A percentile compares a stretch with the other conserved stretches of the same genome.
phyloP scores from a whole-genome alignment of 139 green algal genomes.

The Volvox africanus region DNA sequence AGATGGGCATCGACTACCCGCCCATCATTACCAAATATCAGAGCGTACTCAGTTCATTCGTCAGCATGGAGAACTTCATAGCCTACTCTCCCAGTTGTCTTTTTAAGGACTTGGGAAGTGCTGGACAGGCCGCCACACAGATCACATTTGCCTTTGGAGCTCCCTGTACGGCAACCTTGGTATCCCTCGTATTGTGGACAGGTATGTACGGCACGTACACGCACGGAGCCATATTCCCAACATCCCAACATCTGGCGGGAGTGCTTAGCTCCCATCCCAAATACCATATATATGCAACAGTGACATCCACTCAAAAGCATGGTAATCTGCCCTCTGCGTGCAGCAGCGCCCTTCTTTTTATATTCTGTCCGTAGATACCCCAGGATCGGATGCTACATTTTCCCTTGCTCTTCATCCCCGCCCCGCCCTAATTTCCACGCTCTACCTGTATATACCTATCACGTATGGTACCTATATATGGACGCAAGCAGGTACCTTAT shows the following conservation, averaged over 20 bases:
- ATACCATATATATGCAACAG: too few relatives aligned
- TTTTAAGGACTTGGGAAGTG: not conserved
- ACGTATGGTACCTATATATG: too few relatives aligned
- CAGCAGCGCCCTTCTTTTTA: too few relatives aligned
- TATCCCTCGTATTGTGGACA: not conserved
- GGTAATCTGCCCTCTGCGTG: too few relatives aligned
- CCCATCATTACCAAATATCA: not conserved
- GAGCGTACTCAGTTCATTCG: not conserved
- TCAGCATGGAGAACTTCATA: not conserved
- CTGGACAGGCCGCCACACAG: not conserved
- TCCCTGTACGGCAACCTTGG: not conserved
- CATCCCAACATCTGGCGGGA: too few relatives aligned
- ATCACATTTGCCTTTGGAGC: not conserved
- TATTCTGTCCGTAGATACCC: too few relatives aligned
- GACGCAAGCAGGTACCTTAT: not conserved
- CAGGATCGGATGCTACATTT: too few relatives aligned
- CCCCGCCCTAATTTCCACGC: too few relatives aligned
- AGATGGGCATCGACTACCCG: conserved; percentile 11
- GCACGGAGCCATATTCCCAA: not conserved
- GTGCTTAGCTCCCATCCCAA: too few relatives aligned
- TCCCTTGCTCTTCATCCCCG: too few relatives aligned
- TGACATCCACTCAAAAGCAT: too few relatives aligned
- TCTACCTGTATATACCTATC: too few relatives aligned
- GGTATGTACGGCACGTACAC: not conserved
- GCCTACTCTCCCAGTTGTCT: conserved; percentile 6